Percentiles rank a stretch among this genome's conserved stretches.
phyloP scores from a whole-genome alignment of 441 rosid genomes.

The Jatropha podagrica region DNA sequence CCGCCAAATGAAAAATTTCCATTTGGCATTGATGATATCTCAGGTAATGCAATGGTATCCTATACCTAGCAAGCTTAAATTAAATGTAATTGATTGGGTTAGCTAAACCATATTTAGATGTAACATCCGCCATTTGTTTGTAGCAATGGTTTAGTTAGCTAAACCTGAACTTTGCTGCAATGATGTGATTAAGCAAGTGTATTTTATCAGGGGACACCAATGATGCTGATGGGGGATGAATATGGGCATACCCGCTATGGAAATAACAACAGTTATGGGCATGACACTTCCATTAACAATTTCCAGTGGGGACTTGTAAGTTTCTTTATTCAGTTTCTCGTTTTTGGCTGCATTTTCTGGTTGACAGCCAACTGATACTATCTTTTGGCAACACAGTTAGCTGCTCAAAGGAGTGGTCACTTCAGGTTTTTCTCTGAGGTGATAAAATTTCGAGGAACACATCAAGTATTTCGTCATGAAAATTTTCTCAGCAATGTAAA shows the following conservation, averaged over 20 bases:
- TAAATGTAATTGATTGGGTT: neutral
- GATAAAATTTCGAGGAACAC: slow-evolving; percentile 62
- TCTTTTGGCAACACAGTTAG: slow-evolving; percentile 47
- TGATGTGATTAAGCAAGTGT: slow-evolving; percentile 13
- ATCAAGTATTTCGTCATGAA: slow-evolving; percentile 47
- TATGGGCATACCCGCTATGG: slow-evolving; percentile 90
- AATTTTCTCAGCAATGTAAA: slow-evolving; percentile 68
- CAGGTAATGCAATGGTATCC: slow-evolving; percentile 47
- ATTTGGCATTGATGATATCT: slow-evolving; percentile 83
- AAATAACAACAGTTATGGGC: slow-evolving; percentile 96
- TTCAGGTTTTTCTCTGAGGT: slow-evolving; percentile 87
- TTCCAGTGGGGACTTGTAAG: slow-evolving; percentile 81
- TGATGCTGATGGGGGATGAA: slow-evolving; percentile 99
- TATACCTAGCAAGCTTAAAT: neutral
- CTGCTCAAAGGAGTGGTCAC: slow-evolving; percentile 47
- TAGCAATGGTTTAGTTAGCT: neutral
- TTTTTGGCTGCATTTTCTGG: neutral
- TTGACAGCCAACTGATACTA: slow-evolving; percentile 14
- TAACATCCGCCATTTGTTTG: neutral
- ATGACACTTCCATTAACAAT: slow-evolving; percentile 78
- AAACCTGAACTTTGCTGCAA: neutral
- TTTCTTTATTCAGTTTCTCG: slow-evolving; percentile 1
- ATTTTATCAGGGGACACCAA: slow-evolving; percentile 73
- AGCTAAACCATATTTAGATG: neutral
- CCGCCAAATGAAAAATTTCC: slow-evolving; percentile 92